A percentile compares a stretch with the other conserved stretches of the same genome.
Conservation (phyloP, 2,329 filamentous ascomycete genomes). For the Cytospora piceicola region DNA sequence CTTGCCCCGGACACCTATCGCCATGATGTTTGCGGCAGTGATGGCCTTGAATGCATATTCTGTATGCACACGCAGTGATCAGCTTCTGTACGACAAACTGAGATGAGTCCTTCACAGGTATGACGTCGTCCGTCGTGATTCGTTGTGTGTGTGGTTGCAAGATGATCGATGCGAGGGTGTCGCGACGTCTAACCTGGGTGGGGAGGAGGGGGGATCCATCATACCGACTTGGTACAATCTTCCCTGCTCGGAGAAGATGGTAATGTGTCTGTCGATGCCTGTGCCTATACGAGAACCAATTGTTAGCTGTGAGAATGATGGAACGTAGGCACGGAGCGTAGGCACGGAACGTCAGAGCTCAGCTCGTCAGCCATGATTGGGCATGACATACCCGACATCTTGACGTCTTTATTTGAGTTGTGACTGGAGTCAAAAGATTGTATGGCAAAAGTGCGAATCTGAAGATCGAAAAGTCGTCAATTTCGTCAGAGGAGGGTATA, state of each 20-base stretch:
- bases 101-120: neutral
- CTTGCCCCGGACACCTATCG: conserved; percentile 93
- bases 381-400: conserved; percentile 55
- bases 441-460: neutral
- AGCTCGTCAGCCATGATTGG: conserved; percentile 28
- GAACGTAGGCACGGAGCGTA: neutral
- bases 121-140: conserved; percentile 25
- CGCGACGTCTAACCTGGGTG: neutral
- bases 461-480: neutral
- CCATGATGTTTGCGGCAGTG: conserved; percentile 98
- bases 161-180: neutral
- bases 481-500: conserved; percentile 5
- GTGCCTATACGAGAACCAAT: conserved; percentile 59
- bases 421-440: neutral
- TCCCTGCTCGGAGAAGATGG: conserved; percentile 99
- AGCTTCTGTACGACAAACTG: neutral
- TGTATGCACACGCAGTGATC: conserved; percentile 45
- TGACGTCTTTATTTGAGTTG: conserved; percentile 37
- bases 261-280: conserved; percentile 98
- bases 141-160: conserved; percentile 5
- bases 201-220: conserved; percentile 47
- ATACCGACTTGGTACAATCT: conserved; percentile 99
- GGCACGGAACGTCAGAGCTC: neutral
- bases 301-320: conserved; percentile 35
- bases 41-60: conserved; percentile 99